Evolutionary conservation across 1,284 basidiomycete genomes (phyloP).

Genomic region (Abortiporus biennis): DNA sequence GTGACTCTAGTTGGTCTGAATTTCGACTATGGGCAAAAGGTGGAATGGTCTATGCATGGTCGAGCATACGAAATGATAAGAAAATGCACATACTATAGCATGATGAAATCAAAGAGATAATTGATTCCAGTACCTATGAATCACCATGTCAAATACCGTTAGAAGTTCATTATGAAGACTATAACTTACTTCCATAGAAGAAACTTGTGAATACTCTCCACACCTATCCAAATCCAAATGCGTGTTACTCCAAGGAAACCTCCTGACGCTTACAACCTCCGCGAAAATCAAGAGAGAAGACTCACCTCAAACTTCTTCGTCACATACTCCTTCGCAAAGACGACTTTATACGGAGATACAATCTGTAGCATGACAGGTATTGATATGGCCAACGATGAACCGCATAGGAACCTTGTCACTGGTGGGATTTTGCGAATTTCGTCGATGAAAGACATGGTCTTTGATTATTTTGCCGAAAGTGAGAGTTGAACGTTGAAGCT

Average conservation of each 20-base stretch:
- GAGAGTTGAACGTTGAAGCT: not conserved
- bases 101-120: conserved; percentile 69
- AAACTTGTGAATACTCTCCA: conserved; percentile 78
- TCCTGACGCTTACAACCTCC: too few species aligned
- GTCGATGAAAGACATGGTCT: conserved; percentile 27
- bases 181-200: conserved; percentile 64
- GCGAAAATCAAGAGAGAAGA: too few species aligned
- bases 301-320: conserved; percentile 46
- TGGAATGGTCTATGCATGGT: not conserved
- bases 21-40: conserved; percentile 42
- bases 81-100: conserved; percentile 65
- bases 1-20: conserved; percentile 56
- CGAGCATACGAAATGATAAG: not conserved
- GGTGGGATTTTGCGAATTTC: conserved; percentile 82
- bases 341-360: conserved; percentile 45
- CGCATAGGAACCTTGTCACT: conserved; percentile 71
- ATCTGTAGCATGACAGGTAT: conserved; percentile 55
- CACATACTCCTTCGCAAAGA: conserved; percentile 51
- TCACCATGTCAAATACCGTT: not conserved
- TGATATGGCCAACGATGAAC: conserved; percentile 57
- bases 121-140: conserved; percentile 46
- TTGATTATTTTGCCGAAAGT: not conserved
- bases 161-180: not conserved
- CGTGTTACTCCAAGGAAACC: not conserved
- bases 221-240: conserved; percentile 35